Conservation (phyloP, 1,139 yeast genomes). For the Keqinozyma sinolaborantium region DNA sequence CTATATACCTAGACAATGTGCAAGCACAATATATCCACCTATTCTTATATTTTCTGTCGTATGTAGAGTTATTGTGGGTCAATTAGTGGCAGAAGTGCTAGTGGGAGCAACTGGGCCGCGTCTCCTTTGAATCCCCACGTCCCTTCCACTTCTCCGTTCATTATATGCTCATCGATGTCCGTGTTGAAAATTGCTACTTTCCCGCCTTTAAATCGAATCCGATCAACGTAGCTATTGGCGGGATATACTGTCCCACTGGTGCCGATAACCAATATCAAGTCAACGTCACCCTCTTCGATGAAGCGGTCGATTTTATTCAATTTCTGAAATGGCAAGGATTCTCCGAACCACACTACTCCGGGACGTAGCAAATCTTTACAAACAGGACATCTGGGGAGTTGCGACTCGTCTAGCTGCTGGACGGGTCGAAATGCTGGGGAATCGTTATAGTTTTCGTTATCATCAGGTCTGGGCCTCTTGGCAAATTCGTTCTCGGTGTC, state of each 20-base stretch:
- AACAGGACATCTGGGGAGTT: slow-evolving; percentile 74
- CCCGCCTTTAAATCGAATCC: slow-evolving; percentile 71
- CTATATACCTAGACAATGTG: neutral
- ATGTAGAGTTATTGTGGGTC: too few relatives aligned
- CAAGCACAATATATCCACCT: neutral
- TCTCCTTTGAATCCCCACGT: slow-evolving; percentile 80
- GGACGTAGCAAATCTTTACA: slow-evolving; percentile 69
- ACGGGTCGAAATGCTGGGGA: slow-evolving; percentile 50
- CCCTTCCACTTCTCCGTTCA: slow-evolving; percentile 37
- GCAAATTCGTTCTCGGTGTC: slow-evolving; percentile 33
- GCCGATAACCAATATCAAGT: slow-evolving; percentile 76
- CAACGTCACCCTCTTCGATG: slow-evolving; percentile 56
- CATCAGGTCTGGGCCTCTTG: slow-evolving; percentile 7
- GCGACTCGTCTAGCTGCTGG: slow-evolving; percentile 41
- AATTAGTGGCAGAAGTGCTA: slow-evolving; percentile 55
- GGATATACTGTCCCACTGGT: slow-evolving; percentile 88
- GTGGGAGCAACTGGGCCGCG: slow-evolving; percentile 68
- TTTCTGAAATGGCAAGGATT: slow-evolving; percentile 61
- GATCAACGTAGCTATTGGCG: slow-evolving; percentile 84
- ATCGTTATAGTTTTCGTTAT: neutral
- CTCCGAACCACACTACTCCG: slow-evolving; percentile 94
- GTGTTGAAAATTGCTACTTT: slow-evolving; percentile 82
- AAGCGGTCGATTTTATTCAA: slow-evolving; percentile 71
- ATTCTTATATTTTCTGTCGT: slow-evolving; percentile 6
- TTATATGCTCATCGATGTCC: slow-evolving; percentile 46